Percentiles rank a stretch among this genome's conserved stretches.
Evolutionary conservation across 2,329 filamentous ascomycete species (phyloP).

Genomic region (Raffaelea ambrosiae): DNA sequence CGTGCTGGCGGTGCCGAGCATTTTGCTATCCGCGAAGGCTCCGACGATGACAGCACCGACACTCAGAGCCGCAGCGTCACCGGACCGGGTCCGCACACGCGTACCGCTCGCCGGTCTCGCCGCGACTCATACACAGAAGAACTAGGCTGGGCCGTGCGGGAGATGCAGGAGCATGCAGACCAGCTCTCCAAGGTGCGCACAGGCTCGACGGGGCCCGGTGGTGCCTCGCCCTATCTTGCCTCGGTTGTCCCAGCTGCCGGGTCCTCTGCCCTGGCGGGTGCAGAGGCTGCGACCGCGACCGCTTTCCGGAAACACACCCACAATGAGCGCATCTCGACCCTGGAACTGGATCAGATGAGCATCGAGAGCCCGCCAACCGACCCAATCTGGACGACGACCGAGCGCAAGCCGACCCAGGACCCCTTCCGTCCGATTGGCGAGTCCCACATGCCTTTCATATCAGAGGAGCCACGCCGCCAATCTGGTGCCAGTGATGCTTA

Average conservation of each 20-base stretch:
- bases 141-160: constrained; percentile 64
- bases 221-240: constrained; percentile 1
- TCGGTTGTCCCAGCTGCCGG: not conserved
- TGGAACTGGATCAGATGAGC: constrained; percentile 24
- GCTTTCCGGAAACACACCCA: not conserved
- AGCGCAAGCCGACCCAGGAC: constrained; percentile 14
- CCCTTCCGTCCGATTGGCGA: constrained; percentile 21
- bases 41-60: constrained; percentile 38
- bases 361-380: constrained; percentile 26
- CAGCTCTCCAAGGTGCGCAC: constrained; percentile 41
- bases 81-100: not conserved
- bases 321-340: constrained; percentile 28
- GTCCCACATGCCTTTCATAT: constrained; percentile 21
- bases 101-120: constrained; percentile 22
- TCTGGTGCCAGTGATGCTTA: constrained; percentile 3
- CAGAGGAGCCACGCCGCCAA: constrained; percentile 16
- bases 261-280: not conserved
- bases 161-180: constrained; percentile 72
- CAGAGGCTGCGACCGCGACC: not conserved
- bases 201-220: not conserved
- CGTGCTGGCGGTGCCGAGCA: constrained; percentile 64
- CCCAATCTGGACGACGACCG: constrained; percentile 23
- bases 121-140: constrained; percentile 56
- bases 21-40: constrained; percentile 59
- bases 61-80: constrained; percentile 10